phyloP scores from a whole-genome alignment of 2,329 filamentous ascomycete genomes.

The Stachybotrys chartarum region DNA sequence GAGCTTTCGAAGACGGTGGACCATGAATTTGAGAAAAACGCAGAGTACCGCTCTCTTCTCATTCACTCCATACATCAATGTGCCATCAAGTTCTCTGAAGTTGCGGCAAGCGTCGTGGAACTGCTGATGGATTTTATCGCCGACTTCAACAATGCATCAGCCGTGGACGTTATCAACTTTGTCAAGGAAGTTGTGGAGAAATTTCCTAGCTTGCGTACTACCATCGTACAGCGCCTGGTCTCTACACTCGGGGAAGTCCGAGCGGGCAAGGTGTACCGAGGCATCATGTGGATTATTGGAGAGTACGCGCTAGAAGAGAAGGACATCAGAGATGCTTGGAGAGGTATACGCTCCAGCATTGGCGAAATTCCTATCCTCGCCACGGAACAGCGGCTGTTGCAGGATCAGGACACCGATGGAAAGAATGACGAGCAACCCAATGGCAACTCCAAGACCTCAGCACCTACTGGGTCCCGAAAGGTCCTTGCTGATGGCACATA shows the following conservation, averaged over 20 bases:
- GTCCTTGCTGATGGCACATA: constrained; percentile 96
- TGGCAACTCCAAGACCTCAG: constrained; percentile 67
- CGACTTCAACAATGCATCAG: constrained; percentile 95
- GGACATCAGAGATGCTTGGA: constrained; percentile 95
- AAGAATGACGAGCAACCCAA: constrained; percentile 64
- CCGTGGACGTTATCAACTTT: constrained; percentile 96
- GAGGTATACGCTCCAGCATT: constrained; percentile 83
- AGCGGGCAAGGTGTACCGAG: constrained; percentile 94
- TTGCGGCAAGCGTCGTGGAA: constrained; percentile 92
- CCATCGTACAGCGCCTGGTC: constrained; percentile 83
- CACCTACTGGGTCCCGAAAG: constrained; percentile 78
- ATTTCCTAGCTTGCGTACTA: constrained; percentile 81
- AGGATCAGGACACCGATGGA: constrained; percentile 70
- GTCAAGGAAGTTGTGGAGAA: constrained; percentile 99
- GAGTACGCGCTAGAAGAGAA: constrained; percentile 93
- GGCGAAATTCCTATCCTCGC: constrained; percentile 96
- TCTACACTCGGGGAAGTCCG: constrained; percentile 88
- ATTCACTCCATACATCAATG: constrained; percentile 98
- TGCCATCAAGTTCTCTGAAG: constrained; percentile 98
- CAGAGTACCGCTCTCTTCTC: constrained; percentile 86
- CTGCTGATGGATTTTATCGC: constrained; percentile 98
- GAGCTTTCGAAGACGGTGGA: constrained; percentile 96
- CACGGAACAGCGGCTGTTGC: constrained; percentile 85
- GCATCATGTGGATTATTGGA: constrained; percentile 94
- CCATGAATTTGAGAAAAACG: constrained; percentile 97